These are phyloP conservation scores for Sanghuangporus baumii DNA, from an alignment of 1,284 basidiomycete species.

Conservation along the genomic window DNA sequence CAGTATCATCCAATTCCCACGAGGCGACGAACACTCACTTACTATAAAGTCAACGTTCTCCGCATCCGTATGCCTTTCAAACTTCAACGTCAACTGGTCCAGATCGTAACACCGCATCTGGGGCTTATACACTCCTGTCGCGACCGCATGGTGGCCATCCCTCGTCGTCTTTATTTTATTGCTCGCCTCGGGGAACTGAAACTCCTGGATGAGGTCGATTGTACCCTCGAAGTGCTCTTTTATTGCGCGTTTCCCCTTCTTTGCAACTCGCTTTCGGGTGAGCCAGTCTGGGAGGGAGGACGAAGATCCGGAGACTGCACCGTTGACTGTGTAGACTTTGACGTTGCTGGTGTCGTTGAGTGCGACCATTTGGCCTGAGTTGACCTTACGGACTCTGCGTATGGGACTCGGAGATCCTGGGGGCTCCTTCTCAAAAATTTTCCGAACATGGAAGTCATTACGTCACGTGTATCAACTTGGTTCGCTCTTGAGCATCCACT, in stretches of 20 bases:
- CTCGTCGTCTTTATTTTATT: slow-evolving; percentile 87
- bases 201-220: slow-evolving; percentile 89
- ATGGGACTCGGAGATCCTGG: neutral
- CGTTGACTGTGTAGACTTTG: slow-evolving; percentile 90
- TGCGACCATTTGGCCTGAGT: slow-evolving; percentile 2
- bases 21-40: slow-evolving; percentile 46
- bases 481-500: no score
- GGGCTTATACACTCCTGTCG: slow-evolving; percentile 97
- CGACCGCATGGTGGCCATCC: slow-evolving; percentile 90
- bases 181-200: slow-evolving; percentile 96
- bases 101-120: slow-evolving; percentile 96
- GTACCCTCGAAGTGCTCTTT: slow-evolving; percentile 71
- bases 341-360: slow-evolving; percentile 34
- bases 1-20: neutral
- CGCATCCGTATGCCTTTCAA: slow-evolving; percentile 92
- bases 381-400: neutral
- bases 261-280: slow-evolving; percentile 59
- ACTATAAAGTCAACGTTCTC: slow-evolving; percentile 99
- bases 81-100: slow-evolving; percentile 90
- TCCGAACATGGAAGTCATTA: no score
- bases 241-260: slow-evolving; percentile 57
- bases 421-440: neutral
- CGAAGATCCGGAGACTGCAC: slow-evolving; percentile 75
- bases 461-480: no score
- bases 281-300: slow-evolving; percentile 88